Conservation (phyloP, 495 filamentous ascomycete genomes). For the Hyaloscypha variabilis region DNA sequence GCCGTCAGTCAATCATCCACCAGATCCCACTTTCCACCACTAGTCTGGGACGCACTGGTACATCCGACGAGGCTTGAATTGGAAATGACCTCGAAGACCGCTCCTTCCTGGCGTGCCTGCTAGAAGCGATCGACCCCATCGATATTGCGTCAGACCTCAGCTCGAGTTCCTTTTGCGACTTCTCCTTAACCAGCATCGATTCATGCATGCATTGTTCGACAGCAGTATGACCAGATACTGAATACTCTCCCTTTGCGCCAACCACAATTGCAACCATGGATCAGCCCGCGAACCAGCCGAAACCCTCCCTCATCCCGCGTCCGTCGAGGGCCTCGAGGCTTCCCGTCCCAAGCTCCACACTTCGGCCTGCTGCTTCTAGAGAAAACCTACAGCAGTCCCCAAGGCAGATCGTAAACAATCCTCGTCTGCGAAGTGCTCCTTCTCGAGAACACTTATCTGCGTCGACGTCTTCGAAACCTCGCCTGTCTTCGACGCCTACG, state of each 20-base stretch:
- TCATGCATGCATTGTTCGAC: not conserved
- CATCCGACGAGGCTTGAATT: not conserved
- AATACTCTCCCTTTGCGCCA: not conserved
- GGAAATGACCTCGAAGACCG: constrained; percentile 1
- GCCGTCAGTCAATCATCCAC: not conserved
- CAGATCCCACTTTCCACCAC: no score
- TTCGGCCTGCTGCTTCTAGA: constrained; percentile 30
- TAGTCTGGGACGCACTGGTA: no score
- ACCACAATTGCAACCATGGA: constrained; percentile 25
- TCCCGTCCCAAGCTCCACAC: constrained; percentile 34
- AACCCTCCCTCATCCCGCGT: constrained; percentile 37
- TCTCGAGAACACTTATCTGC: constrained; percentile 31
- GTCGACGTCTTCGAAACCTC: constrained; percentile 14
- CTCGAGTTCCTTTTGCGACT: not conserved
- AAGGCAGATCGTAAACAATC: constrained; percentile 21
- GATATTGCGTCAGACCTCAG: not conserved
- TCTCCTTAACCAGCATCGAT: constrained; percentile 4
- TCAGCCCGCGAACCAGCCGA: constrained; percentile 13
- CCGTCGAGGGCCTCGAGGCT: constrained; percentile 41
- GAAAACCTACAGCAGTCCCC: constrained; percentile 29
- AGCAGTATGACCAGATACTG: constrained; percentile 5
- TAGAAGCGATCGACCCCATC: not conserved
- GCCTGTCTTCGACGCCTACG: constrained; percentile 15
- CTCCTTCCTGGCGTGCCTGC: not conserved
- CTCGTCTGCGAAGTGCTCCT: constrained; percentile 28